A percentile compares a stretch with the other conserved stretches of the same genome.
Evolutionary conservation across 305 asterid genomes (phyloP).

Genomic region (Solanum hybrid): DNA sequence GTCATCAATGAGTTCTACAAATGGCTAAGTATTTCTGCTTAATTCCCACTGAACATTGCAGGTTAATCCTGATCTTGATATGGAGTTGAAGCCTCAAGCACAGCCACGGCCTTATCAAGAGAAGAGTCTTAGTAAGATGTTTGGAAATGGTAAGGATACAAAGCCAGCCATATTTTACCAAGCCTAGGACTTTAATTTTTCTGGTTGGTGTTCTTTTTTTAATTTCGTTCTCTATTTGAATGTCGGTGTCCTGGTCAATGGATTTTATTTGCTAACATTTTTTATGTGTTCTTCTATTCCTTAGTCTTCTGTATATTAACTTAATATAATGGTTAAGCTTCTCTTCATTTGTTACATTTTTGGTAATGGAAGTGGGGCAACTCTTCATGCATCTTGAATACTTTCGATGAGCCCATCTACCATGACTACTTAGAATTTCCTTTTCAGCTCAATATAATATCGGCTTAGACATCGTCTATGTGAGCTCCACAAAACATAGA

Average conservation of each 20-base stretch:
- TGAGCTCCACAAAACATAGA: neutral
- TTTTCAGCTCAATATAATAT: neutral
- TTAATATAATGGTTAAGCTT: neutral
- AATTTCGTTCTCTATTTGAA: neutral
- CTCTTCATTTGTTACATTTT: neutral
- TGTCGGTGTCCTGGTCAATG: neutral
- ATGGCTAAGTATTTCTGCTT: neutral
- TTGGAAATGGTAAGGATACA: conserved; percentile 45
- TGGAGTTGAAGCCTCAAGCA: conserved; percentile 95
- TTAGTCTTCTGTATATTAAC: neutral
- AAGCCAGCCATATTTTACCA: neutral
- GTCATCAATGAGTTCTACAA: neutral
- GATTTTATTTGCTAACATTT: neutral
- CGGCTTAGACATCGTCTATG: neutral
- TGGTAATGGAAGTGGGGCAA: neutral
- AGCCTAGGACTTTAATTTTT: neutral
- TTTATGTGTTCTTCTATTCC: neutral
- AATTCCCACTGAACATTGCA: conserved; percentile 23
- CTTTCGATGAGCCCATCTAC: neutral
- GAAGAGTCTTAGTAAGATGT: conserved; percentile 99
- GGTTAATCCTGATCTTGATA: conserved; percentile 95
- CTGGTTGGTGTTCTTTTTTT: neutral
- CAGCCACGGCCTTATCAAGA: conserved; percentile 98
- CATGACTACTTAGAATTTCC: neutral
- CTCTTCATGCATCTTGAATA: neutral